Conservation (phyloP, 2,329 filamentous ascomycete genomes). For the Cyclaneusma minus region DNA sequence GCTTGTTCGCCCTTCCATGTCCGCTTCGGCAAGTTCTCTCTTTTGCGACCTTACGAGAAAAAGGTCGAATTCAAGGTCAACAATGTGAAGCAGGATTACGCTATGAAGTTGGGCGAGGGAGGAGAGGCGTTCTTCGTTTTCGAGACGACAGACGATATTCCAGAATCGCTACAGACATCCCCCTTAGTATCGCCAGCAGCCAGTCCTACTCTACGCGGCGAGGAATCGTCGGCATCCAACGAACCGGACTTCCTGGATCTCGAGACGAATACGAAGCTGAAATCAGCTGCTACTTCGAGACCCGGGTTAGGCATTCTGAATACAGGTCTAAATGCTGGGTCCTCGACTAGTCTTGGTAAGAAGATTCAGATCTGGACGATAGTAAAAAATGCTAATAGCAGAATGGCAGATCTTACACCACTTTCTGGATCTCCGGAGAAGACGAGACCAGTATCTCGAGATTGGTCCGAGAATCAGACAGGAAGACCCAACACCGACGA, state of each 20-base stretch:
- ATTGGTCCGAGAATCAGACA: constrained; percentile 28
- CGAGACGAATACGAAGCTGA: constrained; percentile 24
- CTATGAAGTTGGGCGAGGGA: constrained; percentile 96
- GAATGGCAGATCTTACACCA: constrained; percentile 27
- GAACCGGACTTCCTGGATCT: constrained; percentile 60
- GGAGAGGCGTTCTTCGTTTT: constrained; percentile 99
- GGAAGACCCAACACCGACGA: constrained; percentile 38
- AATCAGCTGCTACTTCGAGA: constrained; percentile 23
- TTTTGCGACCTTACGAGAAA: constrained; percentile 89
- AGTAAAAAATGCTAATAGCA: constrained; percentile 7
- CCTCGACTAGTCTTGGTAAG: constrained; percentile 15
- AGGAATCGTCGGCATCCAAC: constrained; percentile 27
- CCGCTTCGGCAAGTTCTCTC: constrained; percentile 95
- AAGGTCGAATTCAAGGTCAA: constrained; percentile 98
- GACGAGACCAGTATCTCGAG: constrained; percentile 30
- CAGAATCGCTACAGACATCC: constrained; percentile 87
- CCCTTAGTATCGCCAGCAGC: constrained; percentile 80
- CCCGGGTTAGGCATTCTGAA: constrained; percentile 29
- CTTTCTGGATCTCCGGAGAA: constrained; percentile 35
- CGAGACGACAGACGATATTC: constrained; percentile 81
- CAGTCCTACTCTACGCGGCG: constrained; percentile 54
- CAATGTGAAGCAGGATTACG: constrained; percentile 76
- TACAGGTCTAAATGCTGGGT: constrained; percentile 18
- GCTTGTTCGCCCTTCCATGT: constrained; percentile 96
- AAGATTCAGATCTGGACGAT: neutral